A percentile compares a stretch with the other conserved stretches of the same genome.
These are phyloP conservation scores for Phaseolus lunatus DNA, from an alignment of 306 rosid genomes.

Conservation along the genomic window DNA sequence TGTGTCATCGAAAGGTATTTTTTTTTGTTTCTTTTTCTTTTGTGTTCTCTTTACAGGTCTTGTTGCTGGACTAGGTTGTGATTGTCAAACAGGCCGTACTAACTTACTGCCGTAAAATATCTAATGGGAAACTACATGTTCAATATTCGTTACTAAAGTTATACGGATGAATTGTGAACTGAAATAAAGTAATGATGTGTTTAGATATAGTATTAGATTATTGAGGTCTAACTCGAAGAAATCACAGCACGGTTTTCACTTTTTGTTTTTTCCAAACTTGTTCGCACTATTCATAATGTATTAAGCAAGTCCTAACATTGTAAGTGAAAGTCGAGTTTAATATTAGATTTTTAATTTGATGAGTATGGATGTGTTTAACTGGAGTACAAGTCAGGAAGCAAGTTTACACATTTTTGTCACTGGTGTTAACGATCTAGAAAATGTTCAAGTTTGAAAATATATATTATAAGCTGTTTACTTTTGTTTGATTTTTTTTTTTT, in stretches of 20 bases:
- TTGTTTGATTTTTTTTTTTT: too few relatives aligned
- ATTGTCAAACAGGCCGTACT: not conserved
- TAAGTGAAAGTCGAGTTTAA: not conserved
- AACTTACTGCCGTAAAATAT: not conserved
- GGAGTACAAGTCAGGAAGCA: not conserved
- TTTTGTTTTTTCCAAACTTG: not conserved
- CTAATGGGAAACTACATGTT: not conserved
- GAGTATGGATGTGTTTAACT: not conserved
- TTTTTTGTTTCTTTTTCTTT: not conserved
- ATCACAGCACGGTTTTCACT: not conserved
- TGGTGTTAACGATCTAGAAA: not conserved
- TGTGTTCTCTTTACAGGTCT: not conserved
- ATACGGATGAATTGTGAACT: not conserved
- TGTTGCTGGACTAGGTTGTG: not conserved
- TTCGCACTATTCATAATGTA: not conserved
- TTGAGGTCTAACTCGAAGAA: not conserved
- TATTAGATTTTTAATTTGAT: constrained; percentile 1
- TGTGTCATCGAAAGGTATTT: constrained; percentile 81
- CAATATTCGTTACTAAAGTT: not conserved
- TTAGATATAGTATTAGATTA: not conserved
- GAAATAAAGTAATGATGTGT: not conserved
- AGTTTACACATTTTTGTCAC: not conserved
- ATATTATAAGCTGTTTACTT: not conserved
- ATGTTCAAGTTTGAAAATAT: not conserved
- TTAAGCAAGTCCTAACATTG: not conserved